phyloP scores from a whole-genome alignment of 1,284 basidiomycete species.

The Neotropicomus parvogracilis region DNA sequence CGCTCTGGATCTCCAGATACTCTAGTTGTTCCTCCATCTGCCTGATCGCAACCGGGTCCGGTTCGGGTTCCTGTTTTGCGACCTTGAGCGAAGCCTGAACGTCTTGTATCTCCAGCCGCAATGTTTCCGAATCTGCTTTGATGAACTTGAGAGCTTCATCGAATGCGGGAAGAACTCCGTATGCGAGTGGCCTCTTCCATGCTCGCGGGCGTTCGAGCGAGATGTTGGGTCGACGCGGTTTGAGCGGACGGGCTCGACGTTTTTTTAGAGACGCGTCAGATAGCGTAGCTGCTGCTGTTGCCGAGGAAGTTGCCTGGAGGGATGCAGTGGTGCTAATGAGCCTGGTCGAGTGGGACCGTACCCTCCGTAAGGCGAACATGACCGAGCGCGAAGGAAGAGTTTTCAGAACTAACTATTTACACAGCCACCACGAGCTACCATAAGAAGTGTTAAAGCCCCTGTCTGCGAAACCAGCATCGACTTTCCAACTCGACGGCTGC shows the following conservation, averaged over 20 bases:
- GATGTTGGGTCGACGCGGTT: conserved; percentile 45
- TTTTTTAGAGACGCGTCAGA: not conserved
- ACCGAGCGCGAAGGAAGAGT: no score
- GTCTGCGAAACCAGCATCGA: no score
- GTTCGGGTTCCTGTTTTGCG: conserved; percentile 31
- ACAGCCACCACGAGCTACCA: not conserved
- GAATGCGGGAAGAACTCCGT: conserved; percentile 74
- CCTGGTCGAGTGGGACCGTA: conserved; percentile 5
- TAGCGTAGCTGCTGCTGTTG: not conserved
- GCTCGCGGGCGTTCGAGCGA: conserved; percentile 48
- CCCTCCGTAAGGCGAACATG: conserved; percentile 21
- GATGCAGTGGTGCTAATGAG: conserved; percentile 6
- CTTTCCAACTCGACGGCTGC: no score
- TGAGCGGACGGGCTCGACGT: conserved; percentile 17
- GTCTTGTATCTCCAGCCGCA: conserved; percentile 46
- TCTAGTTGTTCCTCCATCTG: conserved; percentile 41
- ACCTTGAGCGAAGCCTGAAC: conserved; percentile 37
- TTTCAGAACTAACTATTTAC: no score
- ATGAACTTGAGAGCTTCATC: conserved; percentile 77
- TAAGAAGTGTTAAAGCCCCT: no score
- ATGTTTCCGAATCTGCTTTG: conserved; percentile 41
- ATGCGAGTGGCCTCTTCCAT: conserved; percentile 66
- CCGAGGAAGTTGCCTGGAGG: conserved; percentile 5
- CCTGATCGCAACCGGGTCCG: conserved; percentile 38
- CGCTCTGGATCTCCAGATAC: conserved; percentile 59